Evolutionary conservation across 2,329 filamentous ascomycete genomes (phyloP), one percentile per base, ranked within the genome.

Genomic region (Venturia asperata): DNA sequence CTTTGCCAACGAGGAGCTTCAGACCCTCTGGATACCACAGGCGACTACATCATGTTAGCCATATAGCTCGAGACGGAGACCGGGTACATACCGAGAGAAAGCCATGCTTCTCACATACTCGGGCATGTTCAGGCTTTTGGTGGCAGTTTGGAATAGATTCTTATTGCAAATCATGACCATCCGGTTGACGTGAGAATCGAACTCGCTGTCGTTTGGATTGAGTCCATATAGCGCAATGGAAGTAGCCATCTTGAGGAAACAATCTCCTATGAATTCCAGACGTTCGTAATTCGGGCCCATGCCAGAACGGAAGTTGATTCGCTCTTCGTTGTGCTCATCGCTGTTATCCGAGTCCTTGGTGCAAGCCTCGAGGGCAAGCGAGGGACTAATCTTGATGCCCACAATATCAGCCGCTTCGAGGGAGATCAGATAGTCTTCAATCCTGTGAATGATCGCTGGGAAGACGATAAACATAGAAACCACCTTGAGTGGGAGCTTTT

Each of bases 211-310:
- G 61, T 89, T 84, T 0, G 91, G 91, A 24, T 89, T 86, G 37
- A 86, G 82, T 0, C 88, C 88, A 72, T 89, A 97, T 0, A 96
- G 80, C 0, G 92, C 87, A 64, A 99, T 92, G 0, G 92, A 93
- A 0, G 93, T 97, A 13, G 90, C 91, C 87, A 97, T 93, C 76
- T 99, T 99, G 66, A 99, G 81, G 71, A 97, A 96, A 42, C 88
- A 90, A 74, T 99, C 94, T 0, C 94, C 94, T 1, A 97, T 81
- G 67, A 97, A 96, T 71, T 99, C 94, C 0, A 97, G 82, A 15
- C 94, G 85, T 74, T 99, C 94, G 71, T 99, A 99, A 70, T 97
- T 97, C 47, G 87, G 88, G 1, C 92, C 91, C 91, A 96, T 96
- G 2, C 92, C 92, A 61, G 83, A 80, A 70, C 92, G 89, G 60